Percentiles rank a stretch among this genome's conserved stretches.
Evolutionary conservation across 2,329 filamentous ascomycete genomes (phyloP).

Genomic region (Apiospora aurea): DNA sequence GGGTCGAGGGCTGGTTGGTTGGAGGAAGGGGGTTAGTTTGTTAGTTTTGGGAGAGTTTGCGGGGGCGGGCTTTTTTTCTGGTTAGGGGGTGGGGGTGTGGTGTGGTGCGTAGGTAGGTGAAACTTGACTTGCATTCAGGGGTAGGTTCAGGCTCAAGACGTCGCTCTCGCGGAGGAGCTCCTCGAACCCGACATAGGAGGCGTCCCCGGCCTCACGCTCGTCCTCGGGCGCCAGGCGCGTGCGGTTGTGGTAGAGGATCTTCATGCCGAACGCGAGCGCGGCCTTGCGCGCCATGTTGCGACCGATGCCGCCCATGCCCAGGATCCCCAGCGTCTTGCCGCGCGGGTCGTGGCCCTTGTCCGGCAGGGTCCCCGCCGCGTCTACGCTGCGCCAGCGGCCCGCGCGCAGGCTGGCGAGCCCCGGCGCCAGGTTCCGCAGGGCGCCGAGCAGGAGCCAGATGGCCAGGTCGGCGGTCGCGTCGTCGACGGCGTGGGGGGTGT

Average conservation of each 20-base stretch:
- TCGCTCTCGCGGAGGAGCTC: conserved; percentile 74
- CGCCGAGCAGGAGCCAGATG: conserved; percentile 83
- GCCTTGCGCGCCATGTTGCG: conserved; percentile 74
- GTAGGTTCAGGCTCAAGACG: conserved; percentile 81
- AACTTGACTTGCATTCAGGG: conserved; percentile 76
- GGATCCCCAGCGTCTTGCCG: conserved; percentile 79
- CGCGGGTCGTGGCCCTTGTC: conserved; percentile 78
- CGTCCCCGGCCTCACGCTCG: conserved; percentile 43
- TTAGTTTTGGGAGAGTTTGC: no score
- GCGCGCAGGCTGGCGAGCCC: conserved; percentile 70
- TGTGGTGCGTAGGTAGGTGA: no score
- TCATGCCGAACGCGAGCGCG: conserved; percentile 79
- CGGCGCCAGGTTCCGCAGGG: conserved; percentile 75
- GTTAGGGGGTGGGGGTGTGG: no score
- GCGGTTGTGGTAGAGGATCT: conserved; percentile 77
- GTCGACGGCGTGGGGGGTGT: conserved; percentile 81
- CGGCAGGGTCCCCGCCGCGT: conserved; percentile 49
- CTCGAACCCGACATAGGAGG: conserved; percentile 75
- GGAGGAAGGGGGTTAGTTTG: no score
- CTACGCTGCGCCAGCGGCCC: conserved; percentile 70
- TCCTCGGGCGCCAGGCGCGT: conserved; percentile 57
- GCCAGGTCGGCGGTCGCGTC: conserved; percentile 83
- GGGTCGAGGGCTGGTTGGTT: conserved; percentile 61
- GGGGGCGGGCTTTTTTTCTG: no score
- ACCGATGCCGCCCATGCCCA: conserved; percentile 89